Conservation (phyloP, 768 basidiomycete species). For the Lentinula aciculospora region DNA sequence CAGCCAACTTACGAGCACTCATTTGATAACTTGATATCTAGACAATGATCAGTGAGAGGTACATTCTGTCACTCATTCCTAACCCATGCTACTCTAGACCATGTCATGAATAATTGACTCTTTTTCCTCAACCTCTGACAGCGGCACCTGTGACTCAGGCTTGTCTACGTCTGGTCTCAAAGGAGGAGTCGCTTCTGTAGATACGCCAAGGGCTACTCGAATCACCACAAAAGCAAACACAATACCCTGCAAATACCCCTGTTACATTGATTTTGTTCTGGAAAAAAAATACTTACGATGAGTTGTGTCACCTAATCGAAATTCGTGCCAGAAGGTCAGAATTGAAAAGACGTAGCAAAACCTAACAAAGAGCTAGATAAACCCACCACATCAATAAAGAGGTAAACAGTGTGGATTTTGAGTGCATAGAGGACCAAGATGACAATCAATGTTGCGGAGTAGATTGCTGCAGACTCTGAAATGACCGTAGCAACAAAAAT, state of each 20-base stretch:
- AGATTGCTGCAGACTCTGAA: constrained; percentile 1
- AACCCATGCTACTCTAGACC: background rate
- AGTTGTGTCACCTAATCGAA: background rate
- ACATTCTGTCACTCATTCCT: no score
- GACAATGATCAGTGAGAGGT: no score
- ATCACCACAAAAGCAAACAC: background rate
- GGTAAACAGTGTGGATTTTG: background rate
- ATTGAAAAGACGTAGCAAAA: background rate
- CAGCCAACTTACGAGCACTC: no score
- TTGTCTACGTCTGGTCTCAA: background rate
- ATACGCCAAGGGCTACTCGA: constrained; percentile 1
- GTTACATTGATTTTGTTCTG: background rate
- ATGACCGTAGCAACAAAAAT: background rate
- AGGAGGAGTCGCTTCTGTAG: background rate
- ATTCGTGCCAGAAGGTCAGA: background rate
- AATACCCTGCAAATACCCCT: background rate
- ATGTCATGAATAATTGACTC: background rate
- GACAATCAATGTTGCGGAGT: background rate
- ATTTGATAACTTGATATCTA: no score
- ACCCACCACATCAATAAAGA: background rate
- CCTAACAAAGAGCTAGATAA: background rate
- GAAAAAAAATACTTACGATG: background rate
- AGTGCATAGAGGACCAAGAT: background rate
- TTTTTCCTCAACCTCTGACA: background rate
- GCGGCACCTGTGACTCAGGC: background rate